These are phyloP conservation scores for Canariomyces notabilis DNA, from an alignment of 2,329 filamentous ascomycete genomes.

Conservation along the genomic window DNA sequence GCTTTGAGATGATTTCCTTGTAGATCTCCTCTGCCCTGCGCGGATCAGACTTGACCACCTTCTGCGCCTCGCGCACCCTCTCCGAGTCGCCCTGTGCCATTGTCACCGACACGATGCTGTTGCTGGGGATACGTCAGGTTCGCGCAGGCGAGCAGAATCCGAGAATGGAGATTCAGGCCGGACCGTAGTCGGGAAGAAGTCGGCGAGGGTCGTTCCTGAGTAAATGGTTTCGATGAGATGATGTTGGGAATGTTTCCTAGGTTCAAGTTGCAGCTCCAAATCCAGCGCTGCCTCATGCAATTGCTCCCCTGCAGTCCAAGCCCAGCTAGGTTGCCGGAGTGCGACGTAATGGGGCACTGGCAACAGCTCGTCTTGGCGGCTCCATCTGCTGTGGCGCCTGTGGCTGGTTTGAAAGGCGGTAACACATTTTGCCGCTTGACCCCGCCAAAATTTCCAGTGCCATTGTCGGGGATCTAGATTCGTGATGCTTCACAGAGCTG, in stretches of 20 bases:
- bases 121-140: conserved; percentile 6
- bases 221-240: conserved; percentile 6
- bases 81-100: conserved; percentile 57
- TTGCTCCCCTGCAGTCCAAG: conserved; percentile 11
- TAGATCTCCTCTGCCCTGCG: conserved; percentile 81
- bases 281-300: conserved; percentile 19
- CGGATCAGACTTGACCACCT: conserved; percentile 73
- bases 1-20: conserved; percentile 81
- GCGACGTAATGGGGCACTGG: conserved; percentile 24
- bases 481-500: conserved; percentile 1
- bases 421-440: conserved; percentile 21
- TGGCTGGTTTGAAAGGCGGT: conserved; percentile 18
- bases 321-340: conserved; percentile 26
- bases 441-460: conserved; percentile 27
- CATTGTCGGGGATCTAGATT: conserved; percentile 5
- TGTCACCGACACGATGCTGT: conserved; percentile 10
- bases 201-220: conserved; percentile 4
- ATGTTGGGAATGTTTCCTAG: conserved; percentile 6
- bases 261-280: conserved; percentile 12
- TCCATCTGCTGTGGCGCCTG: neutral
- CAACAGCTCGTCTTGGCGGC: conserved; percentile 11
- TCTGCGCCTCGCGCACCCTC: conserved; percentile 83
- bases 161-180: neutral
- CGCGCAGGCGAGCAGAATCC: neutral
- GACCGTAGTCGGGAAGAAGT: conserved; percentile 4